Base-by-base conservation (phyloP, 2,329 filamentous ascomycete genomes). In the Botrytis sinoallii region DNA sequence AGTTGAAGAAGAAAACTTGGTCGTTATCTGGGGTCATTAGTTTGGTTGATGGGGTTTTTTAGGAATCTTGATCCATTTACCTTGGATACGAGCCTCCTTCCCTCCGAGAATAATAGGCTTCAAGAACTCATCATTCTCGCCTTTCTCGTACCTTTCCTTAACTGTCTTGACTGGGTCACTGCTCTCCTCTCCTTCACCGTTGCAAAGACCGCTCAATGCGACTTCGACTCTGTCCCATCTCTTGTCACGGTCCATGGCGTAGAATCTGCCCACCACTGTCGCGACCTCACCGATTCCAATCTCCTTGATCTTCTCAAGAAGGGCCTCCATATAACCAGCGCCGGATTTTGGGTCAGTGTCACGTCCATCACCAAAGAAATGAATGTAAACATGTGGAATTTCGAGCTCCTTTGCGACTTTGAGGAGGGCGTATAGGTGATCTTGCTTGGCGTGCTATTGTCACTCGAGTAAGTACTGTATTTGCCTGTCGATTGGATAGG, bases 1-100 rank as follows among this genome's bases (percentile, higher is more conserved):
- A 99, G 90, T 99, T 99, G 93, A 99, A 99, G 90, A 98, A 98
- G 89, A 98, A 98, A 80, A 98, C 89, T 71, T 94, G 95, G 82
- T 99, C 96, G 78, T 92, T 88, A 81, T 98, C 94, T 94, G 77
- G 38, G 52, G 71, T 66, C 42, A 6, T 75, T 71, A 63, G 63
- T 22, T n/a, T 48, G 22, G 5, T 9, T 67, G 7, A n/a, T 1
- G 18, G 44, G 9, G 18, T 20, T 25, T 25, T n/a, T 38, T 40
- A 46, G n/a, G 55, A 57, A 25, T 18, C 32, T 73, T 38, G 40
- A 29, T 18, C 25, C 16, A 77, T 85, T 78, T 84, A 93, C 92
- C 92, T 86, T 97, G 90, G 82, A 99, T 91, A 79, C 96, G 92
- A 75, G 88, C 87, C 81, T 97, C 93, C 79, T 93, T 89, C 79